Base-by-base conservation (phyloP, 2,329 filamentous ascomycete genomes). In the Tolypocladium paradoxum region DNA sequence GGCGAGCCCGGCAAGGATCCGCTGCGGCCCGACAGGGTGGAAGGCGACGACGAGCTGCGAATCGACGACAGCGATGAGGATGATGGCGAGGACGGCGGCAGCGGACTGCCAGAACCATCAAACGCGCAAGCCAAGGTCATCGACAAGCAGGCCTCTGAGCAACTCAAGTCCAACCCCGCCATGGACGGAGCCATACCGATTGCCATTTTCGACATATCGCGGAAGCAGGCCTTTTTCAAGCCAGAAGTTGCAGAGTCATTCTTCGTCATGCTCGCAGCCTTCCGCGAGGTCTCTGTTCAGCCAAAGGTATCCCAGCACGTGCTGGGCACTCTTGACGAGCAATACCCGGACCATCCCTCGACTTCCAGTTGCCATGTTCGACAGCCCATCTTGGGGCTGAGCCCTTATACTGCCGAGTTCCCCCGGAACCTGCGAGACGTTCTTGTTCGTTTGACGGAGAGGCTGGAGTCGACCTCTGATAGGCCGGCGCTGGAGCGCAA, bases 161-260 rank as follows among this genome's bases (percentile, higher is more conserved):
- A 75, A 52, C 73, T 95, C 57, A 76, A 86, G 63, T 83, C 82
- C 54, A 92, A 90, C 48, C 90, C 92, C 4, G 90, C 90, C 11
- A 77, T 96, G 57, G 88, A 87, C 55, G 93, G 93, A n/a, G 93
- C 90, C 18, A 96, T 99, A 60, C 91, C 93, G 2, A 80, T 90
- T 53, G 90, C 92, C 38, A 88, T 99, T 48, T 96, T 96, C 64
- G 90, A 96, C 63, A 83, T 89, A 24, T 85, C 90, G 6, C 83
- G 84, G 72, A 89, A 87, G 67, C 85, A 96, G 62, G 80, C 87
- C 51, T 83, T 87, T 58, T 83, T 85, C 65, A 81, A 79, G 55
- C 70, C 83, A 2, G 72, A 75, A 1, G 76, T 90, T 7, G 89
- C 83, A 3, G 83, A 86, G 62, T 73, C 79, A 24, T 96, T 96